Evolutionary conservation across 2,329 filamentous ascomycete species (phyloP), one percentile per base, ranked within the genome.

Genomic region (Cyphellophora attinorum): DNA sequence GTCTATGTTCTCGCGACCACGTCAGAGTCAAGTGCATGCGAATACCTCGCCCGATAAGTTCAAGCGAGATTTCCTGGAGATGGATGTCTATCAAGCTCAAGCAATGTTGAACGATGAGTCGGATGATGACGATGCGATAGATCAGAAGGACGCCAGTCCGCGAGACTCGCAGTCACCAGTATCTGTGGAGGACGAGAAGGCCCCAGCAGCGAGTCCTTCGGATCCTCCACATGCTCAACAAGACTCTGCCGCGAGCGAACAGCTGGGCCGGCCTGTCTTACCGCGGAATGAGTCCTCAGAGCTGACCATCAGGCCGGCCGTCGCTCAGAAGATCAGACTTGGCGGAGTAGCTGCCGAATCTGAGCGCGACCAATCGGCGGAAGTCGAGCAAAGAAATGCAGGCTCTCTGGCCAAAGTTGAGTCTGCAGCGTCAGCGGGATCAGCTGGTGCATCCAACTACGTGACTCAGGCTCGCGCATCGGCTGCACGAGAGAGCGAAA

Each of bases 1-100:
- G 23, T 49, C 46, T 3, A 37, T 47, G 27, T 49, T 49, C 28
- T 49, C 46, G 13, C 34, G 46, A 30, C 46, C 46, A 10, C 33
- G 46, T 12, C 45, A 46, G 27, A n/a, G 27, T 46, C n/a, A 39
- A 38, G 33, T 37, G 41, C 8, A 43, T 42, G 28, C 42, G 42
- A n/a, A 40, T 42, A 17, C 36, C 14, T n/a, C 29, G 29, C 21
- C 21, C 8, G 21, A 25, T n/a, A 25, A 25, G n/a, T 25, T 25
- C 21, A 25, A 25, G 12, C 29, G 29, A 12, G 19, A 4, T 19
- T 31, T 18, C 12, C 15, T 12, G 12, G 29, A 31, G 11, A 14
- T 31, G 8, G 29, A 31, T 19, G 15, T 18, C 13, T 31, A 11
- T 3, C 15, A 31, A 12, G 29, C 29, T 12, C 14, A 19, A 12